Base-by-base conservation (phyloP, 371 early-diverging fungal genomes). In the Nematocida homosporus region DNA sequence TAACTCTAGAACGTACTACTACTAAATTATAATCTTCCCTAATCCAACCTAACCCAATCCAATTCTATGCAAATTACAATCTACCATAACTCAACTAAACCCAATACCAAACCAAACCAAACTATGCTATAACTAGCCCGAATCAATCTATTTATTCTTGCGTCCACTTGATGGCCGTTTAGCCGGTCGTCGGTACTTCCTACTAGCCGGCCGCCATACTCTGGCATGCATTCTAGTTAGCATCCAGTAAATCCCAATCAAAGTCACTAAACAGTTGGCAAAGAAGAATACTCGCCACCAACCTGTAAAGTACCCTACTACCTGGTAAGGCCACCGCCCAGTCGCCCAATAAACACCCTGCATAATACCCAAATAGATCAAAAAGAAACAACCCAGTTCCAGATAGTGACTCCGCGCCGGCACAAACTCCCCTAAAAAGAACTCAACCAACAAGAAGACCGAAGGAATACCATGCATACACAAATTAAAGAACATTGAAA, bases 381-480 rank as follows among this genome's bases (percentile, higher is more conserved):
- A 18, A 34, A 72, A 72, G 53, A 72, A 72, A 51, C n/a, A 16
- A 20, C 40, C 35, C 5, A 72, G 29, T 8, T 47, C 30, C 5
- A 48, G 16, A 48, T 72, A 72, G 63, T 63, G 61, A 0, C 10
- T 44, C 10, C 27, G 0, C 23, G 20, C 4, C 5, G 16, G 20
- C 1, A 35, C 30, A 20, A 72, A 72, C 1, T 61, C 75, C 27
- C 23, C 18, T 16, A 20, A 23, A 23, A 72, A 61, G 47, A 72
- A 72, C 44, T 72, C 75, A 18, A 72, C 60, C 8, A 72, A 32
- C 8, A 72, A 32, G 54, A 72, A 72, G 16, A 72, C 23, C 1
- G 75, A 42, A 0, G 75, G 75, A 8, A 72, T 6, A 40, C 75
- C 75, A 32, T 72, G 75, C 75, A 72, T 72, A 47, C 75, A 72